These are phyloP conservation scores for Dictyostelium firmibasis DNA, from an alignment of 78 protist genomes.

Conservation along the genomic window DNA sequence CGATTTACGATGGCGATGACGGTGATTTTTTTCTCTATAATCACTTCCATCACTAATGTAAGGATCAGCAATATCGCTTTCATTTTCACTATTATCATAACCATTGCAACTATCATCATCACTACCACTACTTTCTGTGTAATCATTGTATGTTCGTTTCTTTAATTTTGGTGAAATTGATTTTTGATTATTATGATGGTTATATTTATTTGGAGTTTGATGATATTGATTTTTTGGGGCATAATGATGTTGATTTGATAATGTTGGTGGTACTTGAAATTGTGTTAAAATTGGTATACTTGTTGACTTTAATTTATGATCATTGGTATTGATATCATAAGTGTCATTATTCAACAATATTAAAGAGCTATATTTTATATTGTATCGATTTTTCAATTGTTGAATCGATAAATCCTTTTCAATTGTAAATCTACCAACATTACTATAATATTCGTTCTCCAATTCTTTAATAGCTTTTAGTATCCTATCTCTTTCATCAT, in stretches of 20 bases:
- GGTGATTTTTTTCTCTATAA: not conserved
- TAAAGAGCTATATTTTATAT: not conserved
- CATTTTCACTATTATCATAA: not conserved
- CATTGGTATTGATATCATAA: not conserved
- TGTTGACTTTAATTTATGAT: not conserved
- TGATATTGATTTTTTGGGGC: too few species aligned
- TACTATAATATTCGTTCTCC: slow-evolving; percentile 26
- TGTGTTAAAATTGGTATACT: not conserved
- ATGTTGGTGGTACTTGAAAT: not conserved
- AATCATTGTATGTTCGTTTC: not conserved
- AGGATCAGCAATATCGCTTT: not conserved
- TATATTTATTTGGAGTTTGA: not conserved
- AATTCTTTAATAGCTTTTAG: not conserved
- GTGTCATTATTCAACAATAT: not conserved
- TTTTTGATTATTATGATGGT: not conserved
- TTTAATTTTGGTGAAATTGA: not conserved
- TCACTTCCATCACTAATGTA: not conserved
- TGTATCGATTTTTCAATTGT: not conserved
- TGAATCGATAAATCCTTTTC: not conserved
- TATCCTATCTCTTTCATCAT: slow-evolving; percentile 9
- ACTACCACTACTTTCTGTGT: not conserved
- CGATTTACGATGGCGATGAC: not conserved
- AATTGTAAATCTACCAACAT: slow-evolving; percentile 10
- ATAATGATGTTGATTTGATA: not conserved
- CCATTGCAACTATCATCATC: not conserved